Conservation (phyloP, 2,329 filamentous ascomycete genomes). For the Dothistroma septosporum region DNA sequence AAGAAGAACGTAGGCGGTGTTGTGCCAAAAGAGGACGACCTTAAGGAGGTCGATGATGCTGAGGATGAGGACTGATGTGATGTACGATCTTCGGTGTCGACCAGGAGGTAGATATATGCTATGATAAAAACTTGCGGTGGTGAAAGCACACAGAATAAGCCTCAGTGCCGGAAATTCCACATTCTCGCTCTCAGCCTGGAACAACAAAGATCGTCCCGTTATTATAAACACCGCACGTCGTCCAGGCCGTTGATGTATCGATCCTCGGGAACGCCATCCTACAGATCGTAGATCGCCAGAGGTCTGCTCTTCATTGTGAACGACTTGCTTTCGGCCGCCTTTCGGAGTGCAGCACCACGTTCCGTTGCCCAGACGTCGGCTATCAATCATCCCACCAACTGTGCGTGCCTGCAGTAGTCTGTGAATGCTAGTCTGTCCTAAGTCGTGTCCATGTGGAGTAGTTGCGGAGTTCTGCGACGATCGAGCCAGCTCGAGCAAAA, state of each 20-base stretch:
- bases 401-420: not conserved
- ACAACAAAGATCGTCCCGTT: not conserved
- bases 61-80: slow-evolving; percentile 19
- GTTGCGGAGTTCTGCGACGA: not conserved
- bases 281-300: not conserved
- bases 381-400: not conserved
- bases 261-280: not conserved
- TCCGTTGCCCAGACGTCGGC: not conserved
- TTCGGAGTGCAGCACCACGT: not conserved
- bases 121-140: not conserved
- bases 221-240: not conserved
- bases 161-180: not conserved
- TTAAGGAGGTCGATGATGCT: slow-evolving; percentile 21
- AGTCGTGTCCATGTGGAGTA: not conserved
- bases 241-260: not conserved
- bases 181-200: not conserved
- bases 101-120: not conserved
- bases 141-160: not conserved
- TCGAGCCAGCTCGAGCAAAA: not conserved
- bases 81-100: not conserved
- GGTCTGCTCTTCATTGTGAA: not conserved
- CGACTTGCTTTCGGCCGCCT: not conserved
- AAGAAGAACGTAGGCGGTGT: slow-evolving; percentile 28
- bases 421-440: not conserved
- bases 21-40: slow-evolving; percentile 32